Percentiles rank a stretch among this genome's conserved stretches.
phyloP scores from a whole-genome alignment of 75 land plant species.

The Azolla pinnata region DNA sequence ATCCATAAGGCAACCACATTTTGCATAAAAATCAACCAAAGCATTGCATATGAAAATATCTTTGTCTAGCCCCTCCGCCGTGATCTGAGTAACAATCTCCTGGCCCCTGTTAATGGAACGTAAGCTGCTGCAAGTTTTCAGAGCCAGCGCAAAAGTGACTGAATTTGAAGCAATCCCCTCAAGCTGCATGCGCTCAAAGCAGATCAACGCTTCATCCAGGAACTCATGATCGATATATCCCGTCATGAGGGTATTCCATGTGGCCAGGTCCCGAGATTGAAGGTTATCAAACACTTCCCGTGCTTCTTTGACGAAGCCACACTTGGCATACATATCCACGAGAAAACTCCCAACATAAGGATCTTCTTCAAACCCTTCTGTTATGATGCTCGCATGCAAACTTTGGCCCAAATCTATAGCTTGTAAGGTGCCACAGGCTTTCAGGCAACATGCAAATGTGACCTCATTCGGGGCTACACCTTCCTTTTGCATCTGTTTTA shows the following conservation, averaged over 20 bases:
- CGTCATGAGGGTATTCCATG: conserved; percentile 28
- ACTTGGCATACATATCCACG: conserved; percentile 24
- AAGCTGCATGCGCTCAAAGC: not conserved
- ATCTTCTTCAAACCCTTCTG: conserved; percentile 10
- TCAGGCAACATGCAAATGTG: conserved; percentile 6
- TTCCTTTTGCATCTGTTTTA: conserved; percentile 2
- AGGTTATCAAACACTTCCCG: conserved; percentile 32
- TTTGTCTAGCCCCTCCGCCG: not conserved
- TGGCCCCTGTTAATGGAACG: not conserved
- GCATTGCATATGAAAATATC: conserved; percentile 10
- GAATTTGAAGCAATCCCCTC: not conserved
- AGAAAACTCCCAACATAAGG: conserved; percentile 6
- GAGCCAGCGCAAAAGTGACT: not conserved
- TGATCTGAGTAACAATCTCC: not conserved
- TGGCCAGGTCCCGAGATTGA: conserved; percentile 11
- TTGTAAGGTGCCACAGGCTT: conserved; percentile 6
- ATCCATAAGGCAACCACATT: conserved; percentile 17
- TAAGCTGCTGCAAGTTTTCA: not conserved
- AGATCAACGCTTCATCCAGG: not conserved
- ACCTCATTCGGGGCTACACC: conserved; percentile 3
- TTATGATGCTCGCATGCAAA: conserved; percentile 22
- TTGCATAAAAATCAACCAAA: conserved; percentile 20
- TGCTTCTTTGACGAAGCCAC: not conserved
- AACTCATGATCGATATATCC: conserved; percentile 7
- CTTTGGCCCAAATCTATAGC: conserved; percentile 21